These are phyloP conservation scores for Triadica sebifera DNA, from an alignment of 345 rosid species.

Conservation along the genomic window DNA sequence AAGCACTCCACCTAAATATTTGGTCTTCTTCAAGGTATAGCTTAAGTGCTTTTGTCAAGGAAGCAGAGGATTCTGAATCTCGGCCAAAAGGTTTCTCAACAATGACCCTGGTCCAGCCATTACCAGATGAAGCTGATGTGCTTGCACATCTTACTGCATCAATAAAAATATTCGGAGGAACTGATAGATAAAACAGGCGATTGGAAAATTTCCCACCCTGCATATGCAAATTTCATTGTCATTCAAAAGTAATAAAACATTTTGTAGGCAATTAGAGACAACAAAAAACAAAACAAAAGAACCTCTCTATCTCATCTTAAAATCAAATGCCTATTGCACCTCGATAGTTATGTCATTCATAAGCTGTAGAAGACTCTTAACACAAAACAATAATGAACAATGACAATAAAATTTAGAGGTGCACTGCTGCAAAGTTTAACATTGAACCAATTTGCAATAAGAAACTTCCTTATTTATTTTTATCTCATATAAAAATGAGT, in stretches of 20 bases:
- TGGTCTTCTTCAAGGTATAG: conserved; percentile 87
- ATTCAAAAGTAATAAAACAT: neutral
- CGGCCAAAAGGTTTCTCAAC: conserved; percentile 99
- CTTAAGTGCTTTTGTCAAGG: conserved; percentile 79
- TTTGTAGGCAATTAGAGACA: neutral
- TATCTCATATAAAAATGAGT: too few relatives aligned
- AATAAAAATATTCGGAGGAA: conserved; percentile 91
- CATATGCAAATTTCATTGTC: conserved; percentile 22
- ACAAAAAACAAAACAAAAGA: neutral
- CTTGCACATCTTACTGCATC: conserved; percentile 96
- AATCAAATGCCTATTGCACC: neutral
- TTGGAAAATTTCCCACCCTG: conserved; percentile 79
- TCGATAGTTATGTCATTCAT: neutral
- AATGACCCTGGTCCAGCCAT: conserved; percentile 97
- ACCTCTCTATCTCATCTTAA: neutral
- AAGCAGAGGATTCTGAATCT: conserved; percentile 95
- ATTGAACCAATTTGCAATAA: conserved; percentile 1
- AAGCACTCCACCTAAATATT: conserved; percentile 69
- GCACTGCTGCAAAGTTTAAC: neutral
- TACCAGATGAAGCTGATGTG: conserved; percentile 77
- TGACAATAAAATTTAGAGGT: neutral
- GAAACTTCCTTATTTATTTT: too few relatives aligned
- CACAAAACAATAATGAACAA: neutral
- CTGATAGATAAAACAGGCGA: conserved; percentile 91
- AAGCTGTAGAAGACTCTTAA: neutral